Base-by-base conservation (phyloP, 495 filamentous ascomycete genomes). In the Talaromyces liani region DNA sequence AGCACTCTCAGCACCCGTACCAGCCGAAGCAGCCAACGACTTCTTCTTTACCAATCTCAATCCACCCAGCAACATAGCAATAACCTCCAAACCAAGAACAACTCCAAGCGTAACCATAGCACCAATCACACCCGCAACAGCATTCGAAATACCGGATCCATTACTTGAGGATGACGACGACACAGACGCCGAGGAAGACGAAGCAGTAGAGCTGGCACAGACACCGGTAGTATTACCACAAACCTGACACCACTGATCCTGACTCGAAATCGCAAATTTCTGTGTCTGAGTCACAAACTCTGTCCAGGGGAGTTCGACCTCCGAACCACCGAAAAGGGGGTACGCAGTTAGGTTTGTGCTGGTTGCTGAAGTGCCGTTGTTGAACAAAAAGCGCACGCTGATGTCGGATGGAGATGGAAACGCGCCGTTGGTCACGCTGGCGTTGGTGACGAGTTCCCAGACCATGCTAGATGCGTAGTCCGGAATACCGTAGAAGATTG, bases 101-200 rank as follows among this genome's bases (percentile, higher is more conserved):
- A 85, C 77, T 34, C 75, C 85, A 29, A 88, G 68, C 2, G 85
- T 85, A 2, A 87, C 82, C 71, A 86, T 79, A 1, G 85, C 86
- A 34, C 85, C 86, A 69, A 88, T 85, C 7, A 87, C 83, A 60
- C 85, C 85, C 2, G 75, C 83, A 64, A 79, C 80, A 10, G 73
- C 60, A 51, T 73, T 69, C 45, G 74, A 75, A 16, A 80, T 70
- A 24, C 75, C 73, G 18, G 70, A 61, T 59, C 29, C 62, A 4
- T 65, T 65, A 7, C 47, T 25, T 16, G 66, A 64, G 0, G 72
- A 68, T 8, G 59, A 66, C 0, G 68, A 24, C 18, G 58, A 65
- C 0, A 71, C 58, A 31, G 49, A 56, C 20, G 68, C 65, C 6
- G 60, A 53, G 2, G 25, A 29, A 25, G 66, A 18, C 7, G 65